Percentiles rank a stretch among this genome's conserved stretches.
These are phyloP conservation scores for Dictyostelium capitatum DNA, from an alignment of 78 protist species.

Conservation along the genomic window DNA sequence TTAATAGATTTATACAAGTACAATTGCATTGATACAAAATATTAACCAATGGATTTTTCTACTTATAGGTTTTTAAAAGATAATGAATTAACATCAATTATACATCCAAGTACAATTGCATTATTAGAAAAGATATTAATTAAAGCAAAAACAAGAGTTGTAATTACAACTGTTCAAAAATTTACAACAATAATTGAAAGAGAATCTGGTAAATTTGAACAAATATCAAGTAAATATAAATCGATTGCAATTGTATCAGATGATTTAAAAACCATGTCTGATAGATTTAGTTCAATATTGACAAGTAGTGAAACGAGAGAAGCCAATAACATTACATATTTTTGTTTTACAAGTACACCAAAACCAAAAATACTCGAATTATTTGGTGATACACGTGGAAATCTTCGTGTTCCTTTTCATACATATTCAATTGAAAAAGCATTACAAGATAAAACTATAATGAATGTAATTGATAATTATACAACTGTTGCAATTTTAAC, in stretches of 20 bases:
- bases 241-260: constrained; percentile 70
- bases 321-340: constrained; percentile 56
- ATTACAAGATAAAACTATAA: constrained; percentile 39
- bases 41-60: background rate
- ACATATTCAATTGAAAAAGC: constrained; percentile 54
- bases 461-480: constrained; percentile 57
- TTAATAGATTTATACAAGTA: no score
- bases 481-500: constrained; percentile 72
- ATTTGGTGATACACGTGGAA: constrained; percentile 74
- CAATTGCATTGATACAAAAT: background rate
- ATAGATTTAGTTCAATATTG: constrained; percentile 40
- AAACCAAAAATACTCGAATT: constrained; percentile 69
- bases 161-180: constrained; percentile 82
- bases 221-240: constrained; percentile 31
- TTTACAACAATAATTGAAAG: constrained; percentile 21
- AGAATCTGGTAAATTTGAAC: constrained; percentile 14
- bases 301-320: constrained; percentile 33
- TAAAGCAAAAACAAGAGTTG: constrained; percentile 40
- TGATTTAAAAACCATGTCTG: constrained; percentile 49
- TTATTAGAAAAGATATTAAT: constrained; percentile 21
- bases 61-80: constrained; percentile 39
- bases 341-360: constrained; percentile 81
- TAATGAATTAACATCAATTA: constrained; percentile 27
- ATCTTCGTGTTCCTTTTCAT: constrained; percentile 59
- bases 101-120: constrained; percentile 12